Percentiles rank a stretch among this genome's conserved stretches.
phyloP scores from a whole-genome alignment of 768 basidiomycete genomes.

The Butyriboletus loyo region DNA sequence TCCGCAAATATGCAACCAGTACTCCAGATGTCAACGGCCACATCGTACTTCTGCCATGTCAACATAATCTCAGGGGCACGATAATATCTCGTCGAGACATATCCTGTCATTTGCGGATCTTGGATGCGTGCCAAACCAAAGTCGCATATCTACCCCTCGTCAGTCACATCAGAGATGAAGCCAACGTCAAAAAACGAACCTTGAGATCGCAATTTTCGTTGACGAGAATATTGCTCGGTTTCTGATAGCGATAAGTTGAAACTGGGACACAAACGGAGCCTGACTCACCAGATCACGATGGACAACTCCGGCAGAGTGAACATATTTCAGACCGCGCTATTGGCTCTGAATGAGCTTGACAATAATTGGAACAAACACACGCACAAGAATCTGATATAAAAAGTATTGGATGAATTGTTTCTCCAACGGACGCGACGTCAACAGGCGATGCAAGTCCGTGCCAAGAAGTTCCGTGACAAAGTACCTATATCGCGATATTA shows the following conservation, averaged over 20 bases:
- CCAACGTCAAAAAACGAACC: slow-evolving; percentile 41
- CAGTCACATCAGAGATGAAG: neutral
- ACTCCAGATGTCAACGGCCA: slow-evolving; percentile 99
- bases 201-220: slow-evolving; percentile 99
- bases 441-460: slow-evolving; percentile 94
- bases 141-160: slow-evolving; percentile 79
- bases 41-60: slow-evolving; percentile 99
- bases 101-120: slow-evolving; percentile 99
- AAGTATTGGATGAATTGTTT: slow-evolving; percentile 99
- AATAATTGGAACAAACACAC: slow-evolving; percentile 26
- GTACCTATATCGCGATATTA: slow-evolving; percentile 55
- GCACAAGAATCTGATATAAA: slow-evolving; percentile 94
- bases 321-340: slow-evolving; percentile 97
- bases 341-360: slow-evolving; percentile 4
- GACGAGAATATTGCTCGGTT: slow-evolving; percentile 99
- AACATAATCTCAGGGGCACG: slow-evolving; percentile 99
- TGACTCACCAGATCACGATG: slow-evolving; percentile 86
- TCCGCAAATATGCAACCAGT: slow-evolving; percentile 99
- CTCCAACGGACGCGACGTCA: slow-evolving; percentile 95
- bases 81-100: slow-evolving; percentile 98
- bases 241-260: slow-evolving; percentile 42
- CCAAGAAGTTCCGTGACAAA: slow-evolving; percentile 98
- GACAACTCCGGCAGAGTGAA: slow-evolving; percentile 98
- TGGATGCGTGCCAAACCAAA: slow-evolving; percentile 98
- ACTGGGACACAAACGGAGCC: neutral